phyloP scores from a whole-genome alignment of 768 basidiomycete species.

The Auricularia heimuer region DNA sequence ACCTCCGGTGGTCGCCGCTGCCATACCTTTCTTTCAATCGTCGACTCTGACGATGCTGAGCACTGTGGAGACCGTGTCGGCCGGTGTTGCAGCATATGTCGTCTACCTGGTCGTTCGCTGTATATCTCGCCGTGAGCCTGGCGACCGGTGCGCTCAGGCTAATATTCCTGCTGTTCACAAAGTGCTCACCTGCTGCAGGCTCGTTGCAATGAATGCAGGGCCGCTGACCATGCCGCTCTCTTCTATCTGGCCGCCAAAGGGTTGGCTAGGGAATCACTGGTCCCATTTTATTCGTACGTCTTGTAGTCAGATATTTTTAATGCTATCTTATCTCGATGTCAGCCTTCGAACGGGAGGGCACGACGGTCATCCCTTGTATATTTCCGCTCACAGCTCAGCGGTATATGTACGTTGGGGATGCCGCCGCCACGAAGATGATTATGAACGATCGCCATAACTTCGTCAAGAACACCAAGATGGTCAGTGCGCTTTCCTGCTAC shows the following conservation, averaged over 20 bases:
- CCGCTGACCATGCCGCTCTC: neutral
- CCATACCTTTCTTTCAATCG: no score
- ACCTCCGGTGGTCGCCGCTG: no score
- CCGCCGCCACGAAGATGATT: neutral
- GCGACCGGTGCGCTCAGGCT: no score
- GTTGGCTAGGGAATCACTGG: neutral
- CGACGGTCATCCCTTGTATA: neutral
- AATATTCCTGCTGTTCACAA: no score
- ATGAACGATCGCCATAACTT: neutral
- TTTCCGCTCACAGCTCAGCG: neutral
- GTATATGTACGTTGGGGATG: neutral
- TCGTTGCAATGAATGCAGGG: neutral
- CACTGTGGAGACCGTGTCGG: no score
- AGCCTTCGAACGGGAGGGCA: neutral
- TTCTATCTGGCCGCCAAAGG: neutral
- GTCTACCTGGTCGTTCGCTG: no score
- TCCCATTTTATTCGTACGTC: neutral
- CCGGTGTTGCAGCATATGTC: no score
- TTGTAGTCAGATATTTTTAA: no score
- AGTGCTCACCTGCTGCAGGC: neutral
- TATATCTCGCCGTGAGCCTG: no score
- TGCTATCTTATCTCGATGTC: no score
- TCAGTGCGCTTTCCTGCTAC: neutral
- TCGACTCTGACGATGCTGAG: no score
- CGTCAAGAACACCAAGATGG: neutral